Conservation (phyloP, 495 filamentous ascomycete species). For the Penicillium mononematosum region DNA sequence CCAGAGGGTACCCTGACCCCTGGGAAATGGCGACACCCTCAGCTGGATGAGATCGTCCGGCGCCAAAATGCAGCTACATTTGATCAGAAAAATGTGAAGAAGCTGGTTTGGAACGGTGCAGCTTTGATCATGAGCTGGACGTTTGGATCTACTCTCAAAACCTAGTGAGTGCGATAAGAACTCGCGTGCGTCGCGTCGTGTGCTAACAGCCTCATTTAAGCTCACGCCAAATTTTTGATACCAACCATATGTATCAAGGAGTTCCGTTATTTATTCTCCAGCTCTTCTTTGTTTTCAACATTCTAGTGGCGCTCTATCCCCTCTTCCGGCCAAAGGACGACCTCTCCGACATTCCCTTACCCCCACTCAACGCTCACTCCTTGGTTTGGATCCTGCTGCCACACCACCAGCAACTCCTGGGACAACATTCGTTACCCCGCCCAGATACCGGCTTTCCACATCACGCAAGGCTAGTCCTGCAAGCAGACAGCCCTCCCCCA, state of each 20-base stretch:
- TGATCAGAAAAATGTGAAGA: conserved; percentile 63
- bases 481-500: conserved; percentile 53
- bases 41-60: conserved; percentile 70
- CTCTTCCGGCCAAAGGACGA: conserved; percentile 70
- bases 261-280: conserved; percentile 51
- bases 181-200: background rate
- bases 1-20: conserved; percentile 55
- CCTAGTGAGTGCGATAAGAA: conserved; percentile 32
- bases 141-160: conserved; percentile 36
- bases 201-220: conserved; percentile 20
- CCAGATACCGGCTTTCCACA: conserved; percentile 77
- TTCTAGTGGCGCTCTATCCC: conserved; percentile 62
- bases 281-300: conserved; percentile 62
- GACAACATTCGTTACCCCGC: conserved; percentile 75
- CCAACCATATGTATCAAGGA: conserved; percentile 31
- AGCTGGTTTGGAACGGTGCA: conserved; percentile 61
- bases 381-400: conserved; percentile 73
- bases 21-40: conserved; percentile 87
- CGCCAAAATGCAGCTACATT: conserved; percentile 74
- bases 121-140: conserved; percentile 52
- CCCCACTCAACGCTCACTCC: conserved; percentile 77
- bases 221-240: conserved; percentile 25
- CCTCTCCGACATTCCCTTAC: conserved; percentile 84
- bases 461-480: conserved; percentile 54
- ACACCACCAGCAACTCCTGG: conserved; percentile 62